Evolutionary conservation across 2,329 filamentous ascomycete species (phyloP), one percentile per base, ranked within the genome.

Genomic region (Arthrobotrys megalospora): DNA sequence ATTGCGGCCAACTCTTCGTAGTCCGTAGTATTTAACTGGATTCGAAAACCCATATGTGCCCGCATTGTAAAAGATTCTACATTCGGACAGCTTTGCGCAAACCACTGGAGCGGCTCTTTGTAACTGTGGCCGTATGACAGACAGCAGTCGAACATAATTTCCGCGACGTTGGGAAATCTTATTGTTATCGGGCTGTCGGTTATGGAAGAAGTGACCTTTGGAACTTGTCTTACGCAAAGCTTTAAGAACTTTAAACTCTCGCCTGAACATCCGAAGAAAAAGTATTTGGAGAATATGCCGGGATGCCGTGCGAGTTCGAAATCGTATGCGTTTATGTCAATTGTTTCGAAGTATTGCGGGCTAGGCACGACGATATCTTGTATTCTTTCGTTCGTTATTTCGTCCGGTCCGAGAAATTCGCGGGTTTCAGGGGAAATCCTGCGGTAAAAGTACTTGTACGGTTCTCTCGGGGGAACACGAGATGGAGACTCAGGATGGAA

Each of bases 11-110:
- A 14, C 32, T 11, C 28, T 8, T 21, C 3, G 10, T 58, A 58
- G 1, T 58, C 52, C 10, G n/a, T 3, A 3, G 0, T 7, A 7
- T 3, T 19, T 8, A 58, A 7, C 12, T n/a, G 32, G 1, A n/a
- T 12, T 7, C 1, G 1, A 14, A n/a, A 19, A 1, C 0, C 2
- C 1, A 4, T 0, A 2, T 0, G 12, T 7, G 12, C 10, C 6
- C 8, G 8, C 7, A 58, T 6, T 7, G 5, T 38, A n/a, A 38
- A 38, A 6, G 28, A 38, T 38, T 58, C 52, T 4, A 14, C 11
- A 38, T 58, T 58, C 19, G 52, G 52, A 6, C 52, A 58, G 36
- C 21, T 16, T 11, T 58, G 32, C 8, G 52, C 32, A n/a, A 58
- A 58, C 52, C 52, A 58, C 3, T 12, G 2, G 4, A 21, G 3